These are phyloP conservation scores for Mucor mucedo DNA, from an alignment of 371 early-diverging fungal genomes.

Conservation along the genomic window DNA sequence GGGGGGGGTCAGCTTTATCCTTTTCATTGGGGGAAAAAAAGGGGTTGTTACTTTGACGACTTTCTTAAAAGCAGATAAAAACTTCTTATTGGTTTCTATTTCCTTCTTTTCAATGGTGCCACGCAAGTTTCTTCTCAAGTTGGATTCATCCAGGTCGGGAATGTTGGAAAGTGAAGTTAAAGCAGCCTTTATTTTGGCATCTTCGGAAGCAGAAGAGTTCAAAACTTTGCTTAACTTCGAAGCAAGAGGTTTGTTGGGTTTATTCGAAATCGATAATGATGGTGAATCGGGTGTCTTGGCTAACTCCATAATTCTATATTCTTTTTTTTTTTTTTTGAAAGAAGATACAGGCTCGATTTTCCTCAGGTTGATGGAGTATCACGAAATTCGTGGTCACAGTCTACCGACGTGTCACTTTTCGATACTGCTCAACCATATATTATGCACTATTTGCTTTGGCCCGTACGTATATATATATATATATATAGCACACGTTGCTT, in stretches of 20 bases:
- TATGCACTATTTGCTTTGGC: too few species aligned
- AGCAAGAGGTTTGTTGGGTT: conserved; percentile 54
- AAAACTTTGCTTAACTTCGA: conserved; percentile 64
- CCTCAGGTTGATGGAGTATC: too few species aligned
- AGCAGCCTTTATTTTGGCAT: conserved; percentile 64
- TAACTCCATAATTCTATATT: too few species aligned
- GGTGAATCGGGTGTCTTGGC: conserved; percentile 12
- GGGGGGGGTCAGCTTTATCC: too few species aligned
- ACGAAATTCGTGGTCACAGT: too few species aligned
- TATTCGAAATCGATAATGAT: conserved; percentile 39
- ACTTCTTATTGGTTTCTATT: conserved; percentile 64
- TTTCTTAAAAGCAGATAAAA: conserved; percentile 66
- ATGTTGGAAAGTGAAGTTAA: conserved; percentile 73
- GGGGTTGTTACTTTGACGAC: conserved; percentile 56
- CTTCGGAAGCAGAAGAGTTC: conserved; percentile 56
- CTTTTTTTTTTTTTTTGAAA: too few species aligned
- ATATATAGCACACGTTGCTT: too few species aligned
- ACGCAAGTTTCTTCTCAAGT: conserved; percentile 64
- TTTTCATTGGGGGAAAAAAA: too few species aligned
- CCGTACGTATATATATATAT: too few species aligned
- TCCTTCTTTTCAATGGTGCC: conserved; percentile 75
- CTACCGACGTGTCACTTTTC: too few species aligned
- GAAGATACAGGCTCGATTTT: too few species aligned
- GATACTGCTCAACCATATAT: too few species aligned
- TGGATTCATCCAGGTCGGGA: conserved; percentile 61